Evolutionary conservation across 2,329 filamentous ascomycete genomes (phyloP), one percentile per base, ranked within the genome.

Genomic region (Cladorrhinum sp.): DNA sequence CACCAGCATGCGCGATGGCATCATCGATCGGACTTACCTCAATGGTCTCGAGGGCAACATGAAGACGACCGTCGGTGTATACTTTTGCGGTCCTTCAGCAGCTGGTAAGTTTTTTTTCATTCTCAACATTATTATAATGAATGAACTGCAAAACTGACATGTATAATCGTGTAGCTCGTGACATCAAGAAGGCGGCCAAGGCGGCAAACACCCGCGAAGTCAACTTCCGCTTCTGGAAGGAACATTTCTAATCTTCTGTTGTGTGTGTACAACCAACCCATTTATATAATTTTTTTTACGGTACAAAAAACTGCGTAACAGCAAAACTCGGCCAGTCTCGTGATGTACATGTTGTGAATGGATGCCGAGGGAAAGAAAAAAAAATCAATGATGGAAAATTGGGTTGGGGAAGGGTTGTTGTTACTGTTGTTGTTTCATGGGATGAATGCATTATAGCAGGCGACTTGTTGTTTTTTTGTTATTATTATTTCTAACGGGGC

Each of bases 201-300:
- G 75, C 80, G 57, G 88, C 89, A 16, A 90, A 86, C 12, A 86
- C 84, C 38, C 85, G 85, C 64, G 90, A 96, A 67, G 92, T 99
- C 60, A 85, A 88, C 70, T 99, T 98, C 79, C 90, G 91, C 69
- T 99, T 99, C 81, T 99, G 95, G 95, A 99, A 99, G 80, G 95
- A 99, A 77, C 93, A 99, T 73, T 88, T 88, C 72, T 88, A 81
- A 73, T 62, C 32, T n/a, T n/a, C n/a, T n/a, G n/a, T n/a, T 36
- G 32, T 36, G 6, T 36, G 32, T 63, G 60, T 63, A 65, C 22
- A 57, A 50, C 25, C 49, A 50, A 16, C n/a, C n/a, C n/a, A n/a
- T n/a, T n/a, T 27, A 50, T 50, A 50, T 27, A 45, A 45, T 45
- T 36, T 32, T 32, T 32, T 36, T 36, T 12, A 12, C 16, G 32